Evolutionary conservation across 768 basidiomycete species (phyloP), one percentile per base, ranked within the genome.

Genomic region (Chalciporus chontae): DNA sequence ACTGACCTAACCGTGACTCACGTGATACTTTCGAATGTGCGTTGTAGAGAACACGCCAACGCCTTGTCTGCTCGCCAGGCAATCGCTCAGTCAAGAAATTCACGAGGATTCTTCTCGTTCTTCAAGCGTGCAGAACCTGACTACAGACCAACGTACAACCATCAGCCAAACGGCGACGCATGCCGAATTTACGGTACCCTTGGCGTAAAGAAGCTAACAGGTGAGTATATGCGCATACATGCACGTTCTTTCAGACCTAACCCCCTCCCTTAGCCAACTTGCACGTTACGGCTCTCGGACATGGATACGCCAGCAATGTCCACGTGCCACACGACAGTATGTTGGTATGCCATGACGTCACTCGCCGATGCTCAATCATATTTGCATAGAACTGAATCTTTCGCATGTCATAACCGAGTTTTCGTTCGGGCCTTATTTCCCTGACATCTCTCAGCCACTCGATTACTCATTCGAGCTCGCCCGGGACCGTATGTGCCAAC

Each of bases 331-430:
- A 99, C 61, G 78, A 66, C 8, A 67, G 94, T 95, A 60, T 54
- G 89, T 78, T 19, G 47, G 9, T 11, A 31, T 44, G 44, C 29
- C 8, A 36, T 40, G 26, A 51, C 40, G 17, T 44, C 40, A 21
- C 37, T 26, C 26, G 47, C 11, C 14, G 43, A 24, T 31, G 17
- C 15, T 45, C 36, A 3, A 50, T 18, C 24, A 42, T 21, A n/a
- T 11, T 14, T 7, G 26, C 34, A 9, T 52, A 95, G 93, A 85
- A 57, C 94, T 97, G 91, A 99, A 99, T 63, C 78, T 99, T 31
- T 93, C 91, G 3, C 95, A 98, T 73, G 84, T 96, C 54, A 94
- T 98, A 62, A 85, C 85, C 45, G 95, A 99, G 68, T 96, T 97
- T 65, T 96, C 94, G 0, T 98, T 98, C 55, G 95, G 95, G 1